A percentile compares a stretch with the other conserved stretches of the same genome.
Conservation (phyloP, 768 basidiomycete species). For the Mycena galericulata region DNA sequence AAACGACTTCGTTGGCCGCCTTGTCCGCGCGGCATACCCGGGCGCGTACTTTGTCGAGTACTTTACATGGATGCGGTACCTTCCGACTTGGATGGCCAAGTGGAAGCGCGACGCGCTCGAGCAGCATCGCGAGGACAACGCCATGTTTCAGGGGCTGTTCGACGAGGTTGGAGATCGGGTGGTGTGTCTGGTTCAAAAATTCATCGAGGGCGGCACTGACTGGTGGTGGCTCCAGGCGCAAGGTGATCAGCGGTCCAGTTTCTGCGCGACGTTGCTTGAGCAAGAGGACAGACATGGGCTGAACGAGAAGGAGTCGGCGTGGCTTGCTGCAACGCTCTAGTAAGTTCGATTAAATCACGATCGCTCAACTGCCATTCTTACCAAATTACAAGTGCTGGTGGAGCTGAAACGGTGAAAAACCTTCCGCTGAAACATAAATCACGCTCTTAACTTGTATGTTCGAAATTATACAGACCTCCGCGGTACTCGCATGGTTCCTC, state of each 20-base stretch:
- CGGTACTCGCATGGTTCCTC: conserved; percentile 4
- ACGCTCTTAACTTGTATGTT: too few relatives aligned
- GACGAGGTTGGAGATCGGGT: background rate
- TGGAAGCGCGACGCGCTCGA: conserved; percentile 12
- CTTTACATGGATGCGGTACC: conserved; percentile 47
- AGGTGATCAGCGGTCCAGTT: conserved; percentile 23
- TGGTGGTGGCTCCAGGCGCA: background rate
- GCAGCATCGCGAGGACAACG: conserved; percentile 32
- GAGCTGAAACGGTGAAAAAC: conserved; percentile 40
- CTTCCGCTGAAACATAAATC: too few relatives aligned
- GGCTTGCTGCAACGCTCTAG: conserved; percentile 33
- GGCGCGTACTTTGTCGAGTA: conserved; percentile 50
- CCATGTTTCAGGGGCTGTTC: conserved; percentile 36
- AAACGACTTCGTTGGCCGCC: conserved; percentile 40
- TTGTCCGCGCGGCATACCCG: conserved; percentile 46
- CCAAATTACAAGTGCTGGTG: conserved; percentile 22
- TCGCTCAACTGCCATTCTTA: background rate
- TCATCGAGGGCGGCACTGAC: background rate
- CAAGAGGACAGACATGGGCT: conserved; percentile 23
- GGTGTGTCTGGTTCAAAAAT: background rate
- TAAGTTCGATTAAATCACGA: background rate
- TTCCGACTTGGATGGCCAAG: conserved; percentile 41
- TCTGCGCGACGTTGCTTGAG: conserved; percentile 23
- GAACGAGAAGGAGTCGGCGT: conserved; percentile 28
- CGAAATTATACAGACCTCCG: background rate